Conservation (phyloP, 2,329 filamentous ascomycete genomes). For the Botrytis galanthina region DNA sequence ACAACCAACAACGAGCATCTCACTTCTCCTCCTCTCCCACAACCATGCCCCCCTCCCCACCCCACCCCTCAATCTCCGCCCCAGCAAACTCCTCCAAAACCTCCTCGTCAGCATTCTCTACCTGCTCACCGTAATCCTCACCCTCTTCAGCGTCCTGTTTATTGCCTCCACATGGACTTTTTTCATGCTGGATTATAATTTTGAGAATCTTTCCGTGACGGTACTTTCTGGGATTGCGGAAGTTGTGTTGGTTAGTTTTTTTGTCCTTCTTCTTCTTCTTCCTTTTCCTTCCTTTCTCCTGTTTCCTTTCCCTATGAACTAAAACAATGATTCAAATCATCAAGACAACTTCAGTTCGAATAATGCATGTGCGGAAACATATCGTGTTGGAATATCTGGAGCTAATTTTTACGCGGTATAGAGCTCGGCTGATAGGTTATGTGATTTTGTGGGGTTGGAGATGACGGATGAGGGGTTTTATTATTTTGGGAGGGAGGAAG, state of each 20-base stretch:
- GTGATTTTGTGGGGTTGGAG: background rate
- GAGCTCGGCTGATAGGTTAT: background rate
- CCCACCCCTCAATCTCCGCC: background rate
- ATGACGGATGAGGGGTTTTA: background rate
- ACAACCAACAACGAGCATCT: background rate
- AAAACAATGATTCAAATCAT: fast-evolving
- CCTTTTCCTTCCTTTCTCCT: background rate
- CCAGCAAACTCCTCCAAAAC: background rate
- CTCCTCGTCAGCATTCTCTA: background rate
- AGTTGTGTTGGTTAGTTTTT: background rate
- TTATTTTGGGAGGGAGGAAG: background rate
- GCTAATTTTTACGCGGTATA: background rate
- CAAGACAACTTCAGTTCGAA: background rate
- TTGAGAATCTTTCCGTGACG: background rate
- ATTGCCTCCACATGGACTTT: background rate
- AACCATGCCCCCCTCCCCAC: no score
- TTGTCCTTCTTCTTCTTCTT: no score
- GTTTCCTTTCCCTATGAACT: no score
- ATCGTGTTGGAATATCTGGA: background rate
- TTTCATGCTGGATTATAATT: background rate
- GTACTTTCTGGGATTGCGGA: background rate
- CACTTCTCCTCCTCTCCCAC: background rate
- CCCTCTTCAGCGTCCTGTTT: background rate
- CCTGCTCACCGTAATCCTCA: background rate
- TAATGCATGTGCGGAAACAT: background rate